Conservation (phyloP, 306 rosid genomes). For the Notholithocarpus densiflorus region DNA sequence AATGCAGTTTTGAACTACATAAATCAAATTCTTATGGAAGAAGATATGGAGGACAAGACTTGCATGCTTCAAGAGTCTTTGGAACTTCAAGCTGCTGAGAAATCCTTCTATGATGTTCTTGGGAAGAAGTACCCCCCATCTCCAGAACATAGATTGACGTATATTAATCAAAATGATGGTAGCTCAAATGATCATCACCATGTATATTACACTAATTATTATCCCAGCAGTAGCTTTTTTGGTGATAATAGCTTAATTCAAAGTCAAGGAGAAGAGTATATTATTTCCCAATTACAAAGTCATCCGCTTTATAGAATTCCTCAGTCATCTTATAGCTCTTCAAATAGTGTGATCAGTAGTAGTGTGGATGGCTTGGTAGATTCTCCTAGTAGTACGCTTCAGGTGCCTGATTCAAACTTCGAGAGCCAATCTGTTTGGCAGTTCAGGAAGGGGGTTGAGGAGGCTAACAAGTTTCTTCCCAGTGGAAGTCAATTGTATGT, state of each 20-base stretch:
- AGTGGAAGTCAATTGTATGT: conserved; percentile 46
- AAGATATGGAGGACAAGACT: conserved; percentile 83
- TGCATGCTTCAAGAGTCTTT: conserved; percentile 87
- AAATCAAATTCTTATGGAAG: conserved; percentile 94
- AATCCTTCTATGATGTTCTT: conserved; percentile 79
- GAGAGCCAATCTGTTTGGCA: conserved; percentile 77
- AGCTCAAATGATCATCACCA: conserved; percentile 26
- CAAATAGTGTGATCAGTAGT: conserved; percentile 48
- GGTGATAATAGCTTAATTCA: conserved; percentile 22
- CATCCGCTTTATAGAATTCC: conserved; percentile 35
- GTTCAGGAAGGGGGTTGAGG: conserved; percentile 83
- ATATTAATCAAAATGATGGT: conserved; percentile 33
- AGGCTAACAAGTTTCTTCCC: conserved; percentile 82
- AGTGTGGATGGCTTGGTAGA: conserved; percentile 57
- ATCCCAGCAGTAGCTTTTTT: conserved; percentile 29
- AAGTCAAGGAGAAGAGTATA: conserved; percentile 38
- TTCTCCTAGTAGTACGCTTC: conserved; percentile 53
- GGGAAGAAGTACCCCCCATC: conserved; percentile 84
- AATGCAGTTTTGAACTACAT: conserved; percentile 77
- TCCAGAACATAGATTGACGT: conserved; percentile 28
- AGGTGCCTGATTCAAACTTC: conserved; percentile 39
- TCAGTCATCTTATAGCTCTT: conserved; percentile 54
- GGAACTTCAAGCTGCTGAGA: conserved; percentile 93
- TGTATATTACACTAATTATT: conserved; percentile 33
- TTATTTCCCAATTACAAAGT: conserved; percentile 28